Percentiles rank a stretch among this genome's conserved stretches.
These are phyloP conservation scores for Endoconidiophora polonica DNA, from an alignment of 2,329 filamentous ascomycete species.

Conservation along the genomic window DNA sequence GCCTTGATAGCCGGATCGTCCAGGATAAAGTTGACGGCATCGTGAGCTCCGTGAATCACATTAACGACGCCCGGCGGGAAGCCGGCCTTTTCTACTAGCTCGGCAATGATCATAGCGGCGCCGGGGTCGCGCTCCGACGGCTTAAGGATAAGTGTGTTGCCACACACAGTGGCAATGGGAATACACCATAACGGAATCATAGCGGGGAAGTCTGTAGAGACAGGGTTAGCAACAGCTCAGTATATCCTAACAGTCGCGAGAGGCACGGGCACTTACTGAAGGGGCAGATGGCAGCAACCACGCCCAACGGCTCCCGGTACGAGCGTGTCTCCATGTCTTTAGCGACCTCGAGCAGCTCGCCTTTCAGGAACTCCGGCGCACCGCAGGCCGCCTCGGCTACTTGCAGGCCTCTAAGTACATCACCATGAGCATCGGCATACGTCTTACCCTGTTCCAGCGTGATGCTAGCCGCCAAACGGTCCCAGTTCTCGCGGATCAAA, in stretches of 20 bases:
- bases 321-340: slow-evolving; percentile 82
- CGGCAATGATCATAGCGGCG: slow-evolving; percentile 69
- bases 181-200: slow-evolving; percentile 93
- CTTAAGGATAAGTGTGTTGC: slow-evolving; percentile 73
- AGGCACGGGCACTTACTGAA: slow-evolving; percentile 47
- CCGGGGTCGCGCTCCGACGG: slow-evolving; percentile 75
- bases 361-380: slow-evolving; percentile 67
- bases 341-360: slow-evolving; percentile 68
- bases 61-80: slow-evolving; percentile 73
- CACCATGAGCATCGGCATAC: slow-evolving; percentile 64
- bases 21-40: slow-evolving; percentile 72
- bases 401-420: slow-evolving; percentile 67
- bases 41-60: slow-evolving; percentile 64
- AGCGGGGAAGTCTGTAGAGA: slow-evolving; percentile 58
- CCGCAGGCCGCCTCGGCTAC: slow-evolving; percentile 70
- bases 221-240: too few relatives aligned
- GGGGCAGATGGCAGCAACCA: slow-evolving; percentile 71
- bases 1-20: slow-evolving; percentile 77
- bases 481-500: slow-evolving; percentile 71
- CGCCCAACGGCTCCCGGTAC: slow-evolving; percentile 66
- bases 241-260: neutral
- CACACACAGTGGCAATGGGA: slow-evolving; percentile 66
- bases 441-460: slow-evolving; percentile 83
- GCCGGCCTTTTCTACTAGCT: slow-evolving; percentile 63
- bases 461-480: slow-evolving; percentile 68